Evolutionary conservation across 108 stramenopile species (phyloP).

Genomic region (Aurantiochytrium sp.): DNA sequence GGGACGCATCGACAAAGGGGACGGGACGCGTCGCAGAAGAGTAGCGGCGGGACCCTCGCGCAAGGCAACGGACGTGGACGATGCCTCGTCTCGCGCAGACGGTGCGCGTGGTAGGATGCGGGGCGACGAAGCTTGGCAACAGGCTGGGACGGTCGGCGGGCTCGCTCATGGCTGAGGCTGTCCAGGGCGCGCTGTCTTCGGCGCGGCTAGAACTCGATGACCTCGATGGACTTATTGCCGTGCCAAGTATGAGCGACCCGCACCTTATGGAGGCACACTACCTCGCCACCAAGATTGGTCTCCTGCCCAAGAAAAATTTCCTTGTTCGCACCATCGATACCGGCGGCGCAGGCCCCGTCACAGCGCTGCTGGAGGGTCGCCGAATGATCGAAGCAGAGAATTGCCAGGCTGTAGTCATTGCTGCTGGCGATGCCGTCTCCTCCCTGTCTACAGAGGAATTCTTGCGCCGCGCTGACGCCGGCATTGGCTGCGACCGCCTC

Average conservation of each 20-base stretch:
- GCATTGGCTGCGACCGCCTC: not conserved
- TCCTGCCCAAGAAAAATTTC: conserved; percentile 18
- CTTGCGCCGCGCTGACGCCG: conserved; percentile 32
- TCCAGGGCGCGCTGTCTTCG: conserved; percentile 20
- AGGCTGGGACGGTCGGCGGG: not conserved
- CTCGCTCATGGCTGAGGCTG: conserved; percentile 34
- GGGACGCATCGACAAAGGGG: too few relatives aligned
- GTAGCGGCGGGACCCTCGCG: too few relatives aligned
- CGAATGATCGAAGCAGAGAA: conserved; percentile 37
- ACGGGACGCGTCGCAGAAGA: too few relatives aligned
- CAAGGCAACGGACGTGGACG: not conserved
- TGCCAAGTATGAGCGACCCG: conserved; percentile 32
- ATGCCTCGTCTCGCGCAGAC: conserved; percentile 10
- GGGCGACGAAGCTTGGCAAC: not conserved
- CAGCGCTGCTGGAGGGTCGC: conserved; percentile 36
- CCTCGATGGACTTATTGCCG: conserved; percentile 40
- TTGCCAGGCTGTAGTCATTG: conserved; percentile 37
- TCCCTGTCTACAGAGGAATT: conserved; percentile 30
- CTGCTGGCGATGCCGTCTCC: conserved; percentile 39
- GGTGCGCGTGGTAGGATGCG: not conserved
- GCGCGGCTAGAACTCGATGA: conserved; percentile 22
- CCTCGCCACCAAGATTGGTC: conserved; percentile 34
- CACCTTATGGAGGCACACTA: conserved; percentile 51
- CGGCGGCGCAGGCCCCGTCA: conserved; percentile 44
- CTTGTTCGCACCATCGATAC: conserved; percentile 36